Conservation (phyloP, 495 filamentous ascomycete species). For the Cladorrhinum samala region DNA sequence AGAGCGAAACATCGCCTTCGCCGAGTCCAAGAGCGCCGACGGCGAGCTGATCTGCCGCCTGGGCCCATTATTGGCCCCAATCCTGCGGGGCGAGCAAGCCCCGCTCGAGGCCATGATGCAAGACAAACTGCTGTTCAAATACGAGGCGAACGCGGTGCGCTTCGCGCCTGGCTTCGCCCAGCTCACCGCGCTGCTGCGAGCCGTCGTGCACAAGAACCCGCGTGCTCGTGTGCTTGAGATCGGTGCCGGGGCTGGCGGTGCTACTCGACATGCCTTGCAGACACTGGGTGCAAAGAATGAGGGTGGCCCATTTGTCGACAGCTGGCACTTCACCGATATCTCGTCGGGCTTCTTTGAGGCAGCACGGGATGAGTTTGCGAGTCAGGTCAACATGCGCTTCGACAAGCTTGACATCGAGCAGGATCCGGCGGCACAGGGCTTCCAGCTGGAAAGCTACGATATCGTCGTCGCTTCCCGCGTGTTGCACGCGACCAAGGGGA, state of each 20-base stretch:
- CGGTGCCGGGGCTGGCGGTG: conserved; percentile 47
- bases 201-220: conserved; percentile 37
- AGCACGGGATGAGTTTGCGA: conserved; percentile 39
- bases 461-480: conserved; percentile 46
- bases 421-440: conserved; percentile 42
- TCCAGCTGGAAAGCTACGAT: conserved; percentile 39
- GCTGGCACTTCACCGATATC: conserved; percentile 49
- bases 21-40: conserved; percentile 15
- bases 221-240: conserved; percentile 43
- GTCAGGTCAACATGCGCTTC: conserved; percentile 26
- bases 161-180: conserved; percentile 21
- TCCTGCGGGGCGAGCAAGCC: conserved; percentile 17
- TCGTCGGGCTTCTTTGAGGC: conserved; percentile 46
- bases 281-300: conserved; percentile 21
- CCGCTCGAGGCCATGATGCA: conserved; percentile 26
- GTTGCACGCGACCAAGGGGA: conserved; percentile 46
- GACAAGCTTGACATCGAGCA: conserved; percentile 41
- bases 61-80: conserved; percentile 16
- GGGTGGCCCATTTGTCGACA: conserved; percentile 8
- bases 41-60: conserved; percentile 28
- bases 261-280: conserved; percentile 34
- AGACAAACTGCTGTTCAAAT: conserved; percentile 21
- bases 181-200: conserved; percentile 22
- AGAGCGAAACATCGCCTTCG: conserved; percentile 7
- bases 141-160: conserved; percentile 27